phyloP scores from a whole-genome alignment of 345 rosid genomes.

The Dimocarpus longan region DNA sequence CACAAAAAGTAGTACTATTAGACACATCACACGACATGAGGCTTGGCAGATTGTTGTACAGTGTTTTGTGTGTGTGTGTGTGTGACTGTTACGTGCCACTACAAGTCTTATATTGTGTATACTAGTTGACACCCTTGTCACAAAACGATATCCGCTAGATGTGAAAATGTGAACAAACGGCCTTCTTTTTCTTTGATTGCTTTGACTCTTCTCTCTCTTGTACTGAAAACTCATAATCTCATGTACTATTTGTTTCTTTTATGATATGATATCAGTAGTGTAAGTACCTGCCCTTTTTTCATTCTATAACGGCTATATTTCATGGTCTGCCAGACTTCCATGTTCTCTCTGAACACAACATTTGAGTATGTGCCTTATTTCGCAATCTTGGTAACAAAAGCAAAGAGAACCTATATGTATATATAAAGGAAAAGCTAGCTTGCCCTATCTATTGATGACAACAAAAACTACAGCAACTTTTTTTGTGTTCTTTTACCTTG shows the following conservation, averaged over 20 bases:
- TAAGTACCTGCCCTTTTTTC: neutral
- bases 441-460: neutral
- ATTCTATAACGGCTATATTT: conserved; percentile 26
- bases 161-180: neutral
- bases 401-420: neutral
- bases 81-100: neutral
- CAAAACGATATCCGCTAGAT: neutral
- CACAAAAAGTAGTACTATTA: neutral
- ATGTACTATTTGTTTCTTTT: neutral
- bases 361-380: neutral
- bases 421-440: neutral
- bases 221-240: neutral
- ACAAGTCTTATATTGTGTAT: neutral
- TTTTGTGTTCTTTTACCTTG: neutral
- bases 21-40: neutral
- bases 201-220: conserved; percentile 4
- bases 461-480: conserved; percentile 15
- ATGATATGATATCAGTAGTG: neutral
- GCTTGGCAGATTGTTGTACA: neutral
- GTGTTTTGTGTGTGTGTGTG: neutral
- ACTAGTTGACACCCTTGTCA: neutral
- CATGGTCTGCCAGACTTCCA: conserved; percentile 11
- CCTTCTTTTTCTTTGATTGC: neutral
- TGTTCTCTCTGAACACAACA: conserved; percentile 2
- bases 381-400: neutral